Evolutionary conservation across 2,329 filamentous ascomycete genomes (phyloP), one percentile per base, ranked within the genome.

Genomic region (Penicillium sclerotigenum): DNA sequence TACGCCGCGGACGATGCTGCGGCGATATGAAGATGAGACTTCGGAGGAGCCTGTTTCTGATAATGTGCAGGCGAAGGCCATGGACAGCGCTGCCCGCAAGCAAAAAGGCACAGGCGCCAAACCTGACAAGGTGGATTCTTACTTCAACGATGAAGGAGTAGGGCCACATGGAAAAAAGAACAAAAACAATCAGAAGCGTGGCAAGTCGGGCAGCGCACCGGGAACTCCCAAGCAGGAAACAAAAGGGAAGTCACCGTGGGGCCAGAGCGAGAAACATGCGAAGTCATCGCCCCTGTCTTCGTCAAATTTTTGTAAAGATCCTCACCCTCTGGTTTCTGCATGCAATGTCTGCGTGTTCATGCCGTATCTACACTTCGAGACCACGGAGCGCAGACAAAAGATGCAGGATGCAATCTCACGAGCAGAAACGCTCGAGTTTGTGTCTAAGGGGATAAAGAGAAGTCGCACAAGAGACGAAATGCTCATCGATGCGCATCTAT

Each of bases 321-420:
- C 57, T 8, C 58, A 60, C 20, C 45, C 59, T 8, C 53, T 61
- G 31, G 45, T 59, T 22, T 47, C 65, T 22, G 53, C 64, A 11
- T 61, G 63, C 40, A 67, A 70, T 58, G 66, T 75, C 54, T 68
- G 70, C 40, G 57, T 71, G 6, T 81, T 85, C 72, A 86, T 87
- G 83, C 85, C 85, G 0, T 87, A 86, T 62, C 71, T 87, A 4
- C 84, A 87, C 65, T 87, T 86, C 48, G 85, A 87, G 64, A 85
- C 83, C 0, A 78, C 85, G 45, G 73, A 79, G 46, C 73, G 78
- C 16, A 75, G 83, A 10, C 73, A 75, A 49, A 78, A 80, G 61
- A 86, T 87, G 84, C 81, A 81, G 52, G 72, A 79, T 18, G 79
- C 81, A 2, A 85, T 83, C 36, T 68, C 74, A 28, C 68, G 66